Evolutionary conservation across 768 basidiomycete species (phyloP), one percentile per base, ranked within the genome.

Genomic region (Suillus bovinus): DNA sequence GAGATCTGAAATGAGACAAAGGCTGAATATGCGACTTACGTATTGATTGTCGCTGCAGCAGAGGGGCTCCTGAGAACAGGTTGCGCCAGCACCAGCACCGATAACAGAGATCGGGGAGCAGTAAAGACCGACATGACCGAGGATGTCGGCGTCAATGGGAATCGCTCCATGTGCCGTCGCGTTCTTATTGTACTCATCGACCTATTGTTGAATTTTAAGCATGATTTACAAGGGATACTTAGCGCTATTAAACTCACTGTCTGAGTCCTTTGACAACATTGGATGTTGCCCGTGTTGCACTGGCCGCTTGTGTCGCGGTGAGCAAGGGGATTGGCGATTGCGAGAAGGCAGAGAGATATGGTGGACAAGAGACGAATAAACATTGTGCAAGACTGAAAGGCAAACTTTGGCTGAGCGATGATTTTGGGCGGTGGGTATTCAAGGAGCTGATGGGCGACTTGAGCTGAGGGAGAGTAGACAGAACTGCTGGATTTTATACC

Each of bases 51-150:
- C 63, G 11, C 52, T 24, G 56, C 72, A 73, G 47, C 72, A 73
- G 22, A 74, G 63, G 41, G 72, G 71, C 49, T 74, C 67, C 22
- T 72, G 63, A 29, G 66, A 54, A 34, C 72, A 74, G 31, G 11
- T 3, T 9, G 73, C 61, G 6, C 55, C 58, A n/a, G 69, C 38
- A 27, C 73, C 73, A 8, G 54, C 60, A 4, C 73, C 73, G 10
- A 46, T 11, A 14, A 68, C 38, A 27, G 64, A 60, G 53, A 74
- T 9, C 11, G 72, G 71, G 22, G 36, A 62, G 44, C 72, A 73
- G 59, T 57, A 17, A 59, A 74, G 55, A 8, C 66, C 73, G 24
- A 73, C 57, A 41, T 24, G 63, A 55, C 71, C 71, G 5, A 66
- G 27, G 20, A 60, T 58, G 33, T 68, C 41, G 42, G 65, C 65